phyloP scores from a whole-genome alignment of 2,329 filamentous ascomycete species.

The Diaporthe nobilis region DNA sequence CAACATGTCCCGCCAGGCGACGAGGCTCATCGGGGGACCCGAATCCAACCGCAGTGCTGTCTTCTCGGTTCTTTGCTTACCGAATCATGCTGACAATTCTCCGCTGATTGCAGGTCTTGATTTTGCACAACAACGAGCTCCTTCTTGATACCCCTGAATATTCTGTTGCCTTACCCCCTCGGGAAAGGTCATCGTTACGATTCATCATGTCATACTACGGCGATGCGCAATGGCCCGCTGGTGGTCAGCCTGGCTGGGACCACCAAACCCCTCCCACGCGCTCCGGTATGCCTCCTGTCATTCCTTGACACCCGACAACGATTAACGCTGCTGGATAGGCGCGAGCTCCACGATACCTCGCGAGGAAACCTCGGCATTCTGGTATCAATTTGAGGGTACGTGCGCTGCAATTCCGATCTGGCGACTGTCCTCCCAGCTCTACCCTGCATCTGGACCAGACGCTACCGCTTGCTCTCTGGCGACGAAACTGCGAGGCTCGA shows the following conservation, averaged over 20 bases:
- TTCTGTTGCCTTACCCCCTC: slow-evolving; percentile 2
- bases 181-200: slow-evolving; percentile 6
- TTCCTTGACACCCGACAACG: neutral
- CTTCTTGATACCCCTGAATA: slow-evolving; percentile 29
- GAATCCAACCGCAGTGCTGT: neutral
- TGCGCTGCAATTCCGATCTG: slow-evolving; percentile 42
- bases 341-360: slow-evolving; percentile 54
- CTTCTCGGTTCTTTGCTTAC: neutral
- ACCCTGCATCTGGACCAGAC: neutral
- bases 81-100: slow-evolving; percentile 38
- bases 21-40: neutral
- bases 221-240: slow-evolving; percentile 48
- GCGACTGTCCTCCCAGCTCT: neutral
- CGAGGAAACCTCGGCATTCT: slow-evolving; percentile 52
- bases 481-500: neutral
- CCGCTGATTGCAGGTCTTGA: slow-evolving; percentile 30
- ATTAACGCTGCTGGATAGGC: slow-evolving; percentile 45
- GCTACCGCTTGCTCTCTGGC: neutral
- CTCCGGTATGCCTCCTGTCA: slow-evolving; percentile 45
- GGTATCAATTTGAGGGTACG: slow-evolving; percentile 55
- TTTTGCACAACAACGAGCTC: slow-evolving; percentile 27
- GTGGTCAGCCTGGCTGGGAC: slow-evolving; percentile 48
- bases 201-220: slow-evolving; percentile 50
- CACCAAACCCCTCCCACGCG: slow-evolving; percentile 49
- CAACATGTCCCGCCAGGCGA: neutral